These are phyloP conservation scores for Mycena latifolia DNA, from an alignment of 768 basidiomycete genomes.

Conservation along the genomic window DNA sequence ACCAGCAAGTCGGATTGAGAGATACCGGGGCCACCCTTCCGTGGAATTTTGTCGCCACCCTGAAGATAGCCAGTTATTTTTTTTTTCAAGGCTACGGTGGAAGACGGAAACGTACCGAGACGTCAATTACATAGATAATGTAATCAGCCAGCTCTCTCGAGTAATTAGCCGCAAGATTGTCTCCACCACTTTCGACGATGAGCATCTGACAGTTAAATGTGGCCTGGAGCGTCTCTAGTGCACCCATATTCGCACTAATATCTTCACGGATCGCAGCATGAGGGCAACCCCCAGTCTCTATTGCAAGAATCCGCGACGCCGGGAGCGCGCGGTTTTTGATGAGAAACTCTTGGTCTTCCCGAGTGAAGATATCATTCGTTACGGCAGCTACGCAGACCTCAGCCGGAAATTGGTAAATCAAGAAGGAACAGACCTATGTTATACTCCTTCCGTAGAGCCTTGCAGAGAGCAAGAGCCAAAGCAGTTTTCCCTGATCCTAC, in stretches of 20 bases:
- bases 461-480: conserved; percentile 90
- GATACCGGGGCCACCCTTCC: conserved; percentile 98
- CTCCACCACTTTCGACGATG: conserved; percentile 96
- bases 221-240: conserved; percentile 93
- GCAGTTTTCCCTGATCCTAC: conserved; percentile 99
- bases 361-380: conserved; percentile 99
- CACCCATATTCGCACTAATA: conserved; percentile 97
- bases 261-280: conserved; percentile 99
- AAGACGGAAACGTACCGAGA: conserved; percentile 65
- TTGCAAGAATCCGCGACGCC: conserved; percentile 88
- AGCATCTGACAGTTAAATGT: conserved; percentile 92
- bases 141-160: conserved; percentile 97
- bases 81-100: conserved; percentile 8
- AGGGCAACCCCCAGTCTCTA: conserved; percentile 98
- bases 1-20: conserved; percentile 95
- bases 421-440: conserved; percentile 81
- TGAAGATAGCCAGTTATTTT: conserved; percentile 45
- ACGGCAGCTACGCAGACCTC: conserved; percentile 75
- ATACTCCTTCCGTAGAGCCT: conserved; percentile 80
- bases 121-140: conserved; percentile 94
- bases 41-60: conserved; percentile 98
- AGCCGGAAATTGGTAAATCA: conserved; percentile 23
- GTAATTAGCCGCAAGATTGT: conserved; percentile 98
- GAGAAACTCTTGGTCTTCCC: conserved; percentile 97
- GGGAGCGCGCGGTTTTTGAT: conserved; percentile 94